Base-by-base conservation (phyloP, 192 early-diverging fungal genomes). In the Backusella luteola region DNA sequence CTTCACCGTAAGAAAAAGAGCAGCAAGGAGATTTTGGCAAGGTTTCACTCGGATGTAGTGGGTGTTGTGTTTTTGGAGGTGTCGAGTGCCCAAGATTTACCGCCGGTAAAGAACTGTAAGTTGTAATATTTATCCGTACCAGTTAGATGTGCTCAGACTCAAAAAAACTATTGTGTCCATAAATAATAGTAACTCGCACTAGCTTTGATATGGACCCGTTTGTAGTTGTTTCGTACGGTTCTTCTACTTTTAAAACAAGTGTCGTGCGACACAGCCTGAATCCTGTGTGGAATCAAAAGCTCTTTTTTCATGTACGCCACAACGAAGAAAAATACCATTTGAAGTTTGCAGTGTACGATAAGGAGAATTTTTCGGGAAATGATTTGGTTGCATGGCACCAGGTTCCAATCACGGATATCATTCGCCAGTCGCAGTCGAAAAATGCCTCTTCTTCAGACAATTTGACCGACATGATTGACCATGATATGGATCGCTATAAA, bases 181-280 rank as follows among this genome's bases (percentile, higher is more conserved):
- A 21, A 53, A 19, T 19, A 63, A 23, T 63, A 63, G 81, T 81
- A 19, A 84, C 88, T 6, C 77, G 87, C 26, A 88, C 88, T 0
- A 84, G 89, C 9, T 93, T 90, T 75, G 90, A 94, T 78, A 94
- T 93, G 87, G 93, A 95, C 79, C 93, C 94, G 0, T 95, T 94
- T 84, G 93, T 92, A 6, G 83, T 94, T 36, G 85, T 94, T 17
- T 90, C 92, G 4, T 93, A 90, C 81, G 87, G 89, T 17, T 81
- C 84, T 36, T 85, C 88, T 21, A 95, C 91, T 5, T 95, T 91
- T 75, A 80, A 92, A 39, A 94, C 93, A 4, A 79, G 87, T 34
- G 83, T 85, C 0, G 79, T 93, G 39, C 83, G 88, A 17, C 92
- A 94, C 74, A 89, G 84, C 23, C 84, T 92, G 7, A 89, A 91